Evolutionary conservation across 176 grass and related monocot genomes (phyloP), one percentile per base, ranked within the genome.

Genomic region (Avena insularis): DNA sequence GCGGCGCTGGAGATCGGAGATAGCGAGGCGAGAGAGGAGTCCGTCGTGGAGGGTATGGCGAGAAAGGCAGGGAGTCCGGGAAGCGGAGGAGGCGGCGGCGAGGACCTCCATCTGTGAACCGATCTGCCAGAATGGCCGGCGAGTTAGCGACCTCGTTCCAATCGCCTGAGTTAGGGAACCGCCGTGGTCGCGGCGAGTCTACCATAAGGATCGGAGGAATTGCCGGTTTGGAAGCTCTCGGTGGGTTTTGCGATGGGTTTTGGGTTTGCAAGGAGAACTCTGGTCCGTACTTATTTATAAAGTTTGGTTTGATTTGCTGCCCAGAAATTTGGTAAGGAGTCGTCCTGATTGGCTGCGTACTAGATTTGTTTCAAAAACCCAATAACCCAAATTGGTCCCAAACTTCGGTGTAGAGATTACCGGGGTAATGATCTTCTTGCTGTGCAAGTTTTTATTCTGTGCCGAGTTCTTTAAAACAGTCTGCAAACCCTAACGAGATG

Each of bases 61-160:
- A 65, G 25, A 7, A 29, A n/a, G n/a, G 25, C 13, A 11, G 25
- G 62, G 23, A 31, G 62, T 65, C 62, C 62, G 25, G 3, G 25
- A 65, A 65, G 62, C 25, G 25, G 25, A 65, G 62, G 62, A 66
- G 19, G 45, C 84, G 72, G 63, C 27, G 45, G 69, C 63, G 63
- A 90, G 19, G 79, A 90, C 9, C 74, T 86, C 84, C 89, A 83
- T 71, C 54, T 13, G 53, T 64, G 79, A 66, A 12, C 72, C 11
- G 89, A 73, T n/a, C 53, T 7, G 53, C 70, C 4, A 86, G 71
- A 40, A n/a, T n/a, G n/a, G n/a, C n/a, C 46, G 0, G 71, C 63
- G 8, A 83, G n/a, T 56, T 86, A 0, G 73, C 38, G 17, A 79
- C 71, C 40, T 43, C 40, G 40, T 43, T 43, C 40, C 40, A 43